Evolutionary conservation across 2,329 filamentous ascomycete species (phyloP).

Genomic region (Macrophomina tecta): DNA sequence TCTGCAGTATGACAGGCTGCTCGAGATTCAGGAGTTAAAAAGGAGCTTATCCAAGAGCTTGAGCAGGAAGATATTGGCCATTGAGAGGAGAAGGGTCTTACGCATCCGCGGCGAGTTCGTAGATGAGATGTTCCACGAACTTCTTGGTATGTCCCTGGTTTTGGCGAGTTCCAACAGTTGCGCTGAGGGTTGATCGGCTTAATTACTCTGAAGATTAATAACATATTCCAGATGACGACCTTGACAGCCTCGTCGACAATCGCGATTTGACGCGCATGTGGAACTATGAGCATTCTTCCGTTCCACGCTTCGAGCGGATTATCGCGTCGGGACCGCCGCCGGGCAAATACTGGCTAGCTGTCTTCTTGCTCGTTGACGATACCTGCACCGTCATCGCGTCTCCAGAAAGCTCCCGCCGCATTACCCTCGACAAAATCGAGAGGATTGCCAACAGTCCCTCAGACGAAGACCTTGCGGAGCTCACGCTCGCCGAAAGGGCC

Average conservation of each 20-base stretch:
- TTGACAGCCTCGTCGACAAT: constrained; percentile 21
- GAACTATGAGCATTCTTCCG: constrained; percentile 25
- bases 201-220: neutral
- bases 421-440: constrained; percentile 10
- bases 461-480: constrained; percentile 17
- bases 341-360: constrained; percentile 21
- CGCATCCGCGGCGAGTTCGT: constrained; percentile 20
- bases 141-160: constrained; percentile 6
- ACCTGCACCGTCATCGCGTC: constrained; percentile 23
- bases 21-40: constrained; percentile 27
- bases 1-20: constrained; percentile 23
- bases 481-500: constrained; percentile 17
- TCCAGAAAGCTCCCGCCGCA: constrained; percentile 11
- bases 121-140: constrained; percentile 6
- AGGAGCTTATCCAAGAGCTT: constrained; percentile 18
- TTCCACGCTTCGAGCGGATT: constrained; percentile 3
- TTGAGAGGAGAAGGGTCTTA: constrained; percentile 21
- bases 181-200: too few relatives aligned
- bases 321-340: constrained; percentile 11
- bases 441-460: constrained; percentile 13
- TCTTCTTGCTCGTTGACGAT: constrained; percentile 24
- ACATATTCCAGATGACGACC: constrained; percentile 8
- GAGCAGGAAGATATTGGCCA: constrained; percentile 15
- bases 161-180: too few relatives aligned
- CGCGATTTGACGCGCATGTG: constrained; percentile 24